A percentile compares a stretch with the other conserved stretches of the same genome.
phyloP scores from a whole-genome alignment of 805 yeast genomes.

The Komagataella kurtzmanii region DNA sequence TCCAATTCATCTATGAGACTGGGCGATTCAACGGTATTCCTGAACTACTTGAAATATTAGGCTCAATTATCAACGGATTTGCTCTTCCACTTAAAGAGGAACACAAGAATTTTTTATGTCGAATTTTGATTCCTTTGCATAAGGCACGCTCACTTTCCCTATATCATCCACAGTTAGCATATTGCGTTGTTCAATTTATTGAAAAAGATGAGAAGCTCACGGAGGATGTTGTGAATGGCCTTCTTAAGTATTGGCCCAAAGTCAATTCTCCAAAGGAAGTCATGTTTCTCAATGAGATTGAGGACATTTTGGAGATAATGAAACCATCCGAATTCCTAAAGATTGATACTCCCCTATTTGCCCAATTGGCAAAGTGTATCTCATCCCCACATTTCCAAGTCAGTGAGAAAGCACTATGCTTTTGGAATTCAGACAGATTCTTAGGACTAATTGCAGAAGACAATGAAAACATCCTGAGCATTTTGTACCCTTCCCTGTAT shows the following conservation, averaged over 20 bases:
- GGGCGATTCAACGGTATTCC: slow-evolving; percentile 93
- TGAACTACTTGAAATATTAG: slow-evolving; percentile 86
- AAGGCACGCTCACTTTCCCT: slow-evolving; percentile 79
- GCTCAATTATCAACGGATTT: slow-evolving; percentile 94
- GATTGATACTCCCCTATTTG: slow-evolving; percentile 86
- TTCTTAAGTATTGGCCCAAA: slow-evolving; percentile 93
- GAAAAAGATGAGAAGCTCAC: slow-evolving; percentile 89
- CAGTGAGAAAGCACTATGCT: slow-evolving; percentile 85
- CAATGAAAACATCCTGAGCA: slow-evolving; percentile 86
- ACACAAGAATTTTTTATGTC: slow-evolving; percentile 78
- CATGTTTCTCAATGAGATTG: slow-evolving; percentile 90
- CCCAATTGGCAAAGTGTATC: slow-evolving; percentile 87
- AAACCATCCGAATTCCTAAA: slow-evolving; percentile 87
- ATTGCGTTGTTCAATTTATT: slow-evolving; percentile 90
- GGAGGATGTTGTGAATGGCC: slow-evolving; percentile 92
- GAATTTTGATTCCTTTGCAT: slow-evolving; percentile 85
- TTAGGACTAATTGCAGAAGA: slow-evolving; percentile 82
- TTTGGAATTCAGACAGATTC: slow-evolving; percentile 92
- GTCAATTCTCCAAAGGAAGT: slow-evolving; percentile 90
- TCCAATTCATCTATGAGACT: slow-evolving; percentile 90
- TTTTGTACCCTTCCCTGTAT: slow-evolving; percentile 79
- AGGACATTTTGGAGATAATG: slow-evolving; percentile 92
- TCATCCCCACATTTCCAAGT: slow-evolving; percentile 95
- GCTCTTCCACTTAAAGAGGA: slow-evolving; percentile 96
- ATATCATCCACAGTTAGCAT: slow-evolving; percentile 94